Percentiles rank a stretch among this genome's conserved stretches.
phyloP scores from a whole-genome alignment of 257 asterid genomes.

The Sherardia arvensis region DNA sequence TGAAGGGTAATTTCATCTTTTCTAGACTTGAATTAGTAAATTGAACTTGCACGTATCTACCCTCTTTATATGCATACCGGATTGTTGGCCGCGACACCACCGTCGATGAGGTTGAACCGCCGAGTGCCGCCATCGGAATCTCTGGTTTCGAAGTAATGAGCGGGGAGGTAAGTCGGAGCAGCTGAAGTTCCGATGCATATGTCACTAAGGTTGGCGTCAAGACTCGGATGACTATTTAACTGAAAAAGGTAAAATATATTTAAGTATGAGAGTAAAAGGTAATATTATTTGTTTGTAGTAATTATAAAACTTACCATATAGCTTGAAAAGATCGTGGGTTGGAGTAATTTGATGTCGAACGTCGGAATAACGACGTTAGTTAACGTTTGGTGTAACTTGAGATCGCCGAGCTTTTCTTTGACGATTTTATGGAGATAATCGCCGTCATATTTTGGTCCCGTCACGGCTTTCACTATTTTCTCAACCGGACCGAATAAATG shows the following conservation, averaged over 20 bases:
- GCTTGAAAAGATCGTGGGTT: slow-evolving; percentile 27
- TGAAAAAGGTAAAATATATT: background rate
- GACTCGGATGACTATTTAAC: background rate
- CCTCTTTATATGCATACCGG: slow-evolving; percentile 29
- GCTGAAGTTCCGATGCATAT: slow-evolving; percentile 56
- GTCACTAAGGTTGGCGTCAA: slow-evolving; percentile 35
- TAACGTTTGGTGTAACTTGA: slow-evolving; percentile 26
- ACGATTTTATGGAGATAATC: slow-evolving; percentile 30
- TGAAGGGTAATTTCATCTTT: too few relatives aligned
- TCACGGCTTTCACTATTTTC: slow-evolving; percentile 6
- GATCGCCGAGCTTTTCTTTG: slow-evolving; percentile 25
- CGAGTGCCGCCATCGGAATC: slow-evolving; percentile 14
- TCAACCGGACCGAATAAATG: background rate
- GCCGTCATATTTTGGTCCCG: slow-evolving; percentile 40
- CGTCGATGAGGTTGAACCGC: slow-evolving; percentile 42
- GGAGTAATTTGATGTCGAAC: slow-evolving; percentile 40
- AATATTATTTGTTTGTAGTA: background rate
- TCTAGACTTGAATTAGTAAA: too few relatives aligned
- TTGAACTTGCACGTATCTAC: too few relatives aligned
- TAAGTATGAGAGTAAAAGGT: too few relatives aligned
- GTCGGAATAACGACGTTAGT: slow-evolving; percentile 49
- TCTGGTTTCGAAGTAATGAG: slow-evolving; percentile 28
- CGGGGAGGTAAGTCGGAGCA: slow-evolving; percentile 51
- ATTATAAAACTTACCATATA: background rate
- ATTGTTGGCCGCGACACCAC: slow-evolving; percentile 47